Evolutionary conservation across 176 grass and related monocot species (phyloP).

Genomic region (Oropetium thomaeum): DNA sequence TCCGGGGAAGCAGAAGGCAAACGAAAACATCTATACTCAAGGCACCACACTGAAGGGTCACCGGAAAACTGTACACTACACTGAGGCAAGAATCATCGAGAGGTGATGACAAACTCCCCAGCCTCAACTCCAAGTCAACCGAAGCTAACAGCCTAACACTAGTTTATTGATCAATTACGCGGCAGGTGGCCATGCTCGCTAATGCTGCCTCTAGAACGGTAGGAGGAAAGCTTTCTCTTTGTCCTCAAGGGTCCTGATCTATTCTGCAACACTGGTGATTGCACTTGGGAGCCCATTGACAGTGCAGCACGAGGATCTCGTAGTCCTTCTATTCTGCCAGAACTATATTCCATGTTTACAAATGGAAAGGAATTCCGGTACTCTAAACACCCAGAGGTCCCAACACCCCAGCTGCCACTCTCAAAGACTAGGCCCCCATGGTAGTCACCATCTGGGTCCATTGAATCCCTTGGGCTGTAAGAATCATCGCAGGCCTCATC

Average conservation of each 20-base stretch:
- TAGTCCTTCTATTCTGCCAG: slow-evolving; percentile 56
- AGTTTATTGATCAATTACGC: slow-evolving; percentile 42
- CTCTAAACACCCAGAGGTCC: slow-evolving; percentile 33
- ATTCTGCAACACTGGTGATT: slow-evolving; percentile 52
- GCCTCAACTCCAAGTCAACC: slow-evolving; percentile 43
- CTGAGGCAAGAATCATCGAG: slow-evolving; percentile 43
- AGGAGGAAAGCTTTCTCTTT: slow-evolving; percentile 55
- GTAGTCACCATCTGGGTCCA: slow-evolving; percentile 56
- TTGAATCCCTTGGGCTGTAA: slow-evolving; percentile 70
- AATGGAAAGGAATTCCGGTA: slow-evolving; percentile 53
- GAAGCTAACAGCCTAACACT: slow-evolving; percentile 50
- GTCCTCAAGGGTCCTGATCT: slow-evolving; percentile 74
- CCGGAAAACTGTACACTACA: slow-evolving; percentile 57
- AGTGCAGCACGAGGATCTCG: slow-evolving; percentile 35
- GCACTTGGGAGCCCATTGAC: slow-evolving; percentile 33
- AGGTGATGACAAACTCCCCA: slow-evolving; percentile 23
- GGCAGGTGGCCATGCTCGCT: slow-evolving; percentile 72
- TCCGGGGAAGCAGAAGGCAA: slow-evolving; percentile 45
- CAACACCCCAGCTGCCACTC: slow-evolving; percentile 72
- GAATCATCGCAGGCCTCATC: slow-evolving; percentile 76
- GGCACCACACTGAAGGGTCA: slow-evolving; percentile 31
- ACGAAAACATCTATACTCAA: slow-evolving; percentile 44
- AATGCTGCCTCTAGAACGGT: slow-evolving; percentile 82
- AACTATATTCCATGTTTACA: slow-evolving; percentile 96
- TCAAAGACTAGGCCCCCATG: slow-evolving; percentile 47